These are phyloP conservation scores for Taxillus chinensis DNA, from an alignment of 164 flowering plant species.

Conservation along the genomic window DNA sequence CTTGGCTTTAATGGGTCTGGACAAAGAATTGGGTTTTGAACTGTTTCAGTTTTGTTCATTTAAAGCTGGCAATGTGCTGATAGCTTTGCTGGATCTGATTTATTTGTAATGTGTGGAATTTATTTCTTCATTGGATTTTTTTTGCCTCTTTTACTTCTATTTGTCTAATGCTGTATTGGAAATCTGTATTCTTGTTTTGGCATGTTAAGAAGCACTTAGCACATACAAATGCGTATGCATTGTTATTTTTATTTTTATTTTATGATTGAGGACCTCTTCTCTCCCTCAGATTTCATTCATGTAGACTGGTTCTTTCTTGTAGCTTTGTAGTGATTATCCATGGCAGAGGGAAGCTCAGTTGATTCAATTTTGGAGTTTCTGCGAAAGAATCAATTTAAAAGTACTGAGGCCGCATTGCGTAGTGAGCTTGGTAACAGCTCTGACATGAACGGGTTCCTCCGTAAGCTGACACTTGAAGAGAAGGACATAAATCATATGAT, in stretches of 20 bases:
- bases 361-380: slow-evolving; percentile 68
- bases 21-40: neutral
- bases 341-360: slow-evolving; percentile 51
- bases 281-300: slow-evolving; percentile 9
- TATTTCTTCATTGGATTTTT: neutral
- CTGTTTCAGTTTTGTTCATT: neutral
- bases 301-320: slow-evolving; percentile 7
- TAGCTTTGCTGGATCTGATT: neutral
- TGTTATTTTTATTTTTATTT: neutral
- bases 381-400: slow-evolving; percentile 46
- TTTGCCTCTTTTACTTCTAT: neutral
- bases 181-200: no score
- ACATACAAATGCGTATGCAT: neutral
- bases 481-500: slow-evolving; percentile 12
- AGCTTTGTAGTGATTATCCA: slow-evolving; percentile 14
- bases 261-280: neutral
- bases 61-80: neutral
- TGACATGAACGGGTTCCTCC: slow-evolving; percentile 47
- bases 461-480: slow-evolving; percentile 32
- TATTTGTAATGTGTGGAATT: neutral
- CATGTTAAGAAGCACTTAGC: no score
- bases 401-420: slow-evolving; percentile 83
- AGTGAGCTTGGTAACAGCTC: slow-evolving; percentile 54
- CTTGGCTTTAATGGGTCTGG: neutral
- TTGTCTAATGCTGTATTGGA: no score